A percentile compares a stretch with the other conserved stretches of the same genome.
Conservation (phyloP, 148 eudicot genomes). For the Amaranthus cruentus region DNA sequence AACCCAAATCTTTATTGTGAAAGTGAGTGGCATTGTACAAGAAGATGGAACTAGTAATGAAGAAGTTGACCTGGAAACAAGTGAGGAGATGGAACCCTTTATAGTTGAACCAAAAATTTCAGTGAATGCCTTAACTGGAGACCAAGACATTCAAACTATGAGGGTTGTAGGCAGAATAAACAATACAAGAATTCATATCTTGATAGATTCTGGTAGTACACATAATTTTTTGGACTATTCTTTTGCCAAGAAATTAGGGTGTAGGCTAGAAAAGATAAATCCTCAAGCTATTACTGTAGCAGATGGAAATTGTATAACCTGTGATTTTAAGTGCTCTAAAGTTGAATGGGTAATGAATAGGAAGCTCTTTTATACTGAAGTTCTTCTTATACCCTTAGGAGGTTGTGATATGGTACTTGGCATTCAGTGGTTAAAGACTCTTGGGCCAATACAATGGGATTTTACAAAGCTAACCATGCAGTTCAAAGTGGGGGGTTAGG, state of each 20-base stretch:
- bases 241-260: neutral
- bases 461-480: neutral
- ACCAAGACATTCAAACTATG: neutral
- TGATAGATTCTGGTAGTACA: conserved; percentile 7
- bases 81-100: neutral
- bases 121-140: neutral
- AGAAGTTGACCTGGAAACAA: neutral
- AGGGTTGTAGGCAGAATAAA: neutral
- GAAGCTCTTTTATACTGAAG: neutral
- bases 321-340: neutral
- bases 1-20: neutral
- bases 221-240: neutral
- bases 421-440: neutral
- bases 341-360: neutral
- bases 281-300: neutral
- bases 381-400: neutral
- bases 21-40: neutral
- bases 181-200: neutral
- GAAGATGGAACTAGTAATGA: neutral
- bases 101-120: neutral
- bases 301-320: neutral
- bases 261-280: neutral
- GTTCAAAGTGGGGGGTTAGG: neutral
- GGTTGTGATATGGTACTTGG: conserved; percentile 8
- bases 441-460: neutral